Percentiles rank a stretch among this genome's conserved stretches.
These are phyloP conservation scores for Sporisorium iseilematis-ciliati DNA, from an alignment of 1,284 basidiomycete species.

Conservation along the genomic window DNA sequence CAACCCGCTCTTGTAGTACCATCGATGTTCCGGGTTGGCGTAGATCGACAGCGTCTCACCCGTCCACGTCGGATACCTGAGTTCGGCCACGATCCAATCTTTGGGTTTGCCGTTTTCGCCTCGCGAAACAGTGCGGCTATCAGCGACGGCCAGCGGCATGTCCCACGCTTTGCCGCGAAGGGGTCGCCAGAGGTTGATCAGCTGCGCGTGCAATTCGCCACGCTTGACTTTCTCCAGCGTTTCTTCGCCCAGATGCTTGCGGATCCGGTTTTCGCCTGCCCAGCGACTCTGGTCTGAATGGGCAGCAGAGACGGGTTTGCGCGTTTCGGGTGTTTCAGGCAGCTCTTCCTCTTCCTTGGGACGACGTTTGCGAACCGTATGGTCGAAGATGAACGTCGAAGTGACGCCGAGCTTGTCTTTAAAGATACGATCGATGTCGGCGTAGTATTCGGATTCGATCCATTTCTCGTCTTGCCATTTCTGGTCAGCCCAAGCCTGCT, in stretches of 20 bases:
- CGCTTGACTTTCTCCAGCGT: conserved; percentile 46
- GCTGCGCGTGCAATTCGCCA: conserved; percentile 74
- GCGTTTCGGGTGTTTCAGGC: conserved; percentile 49
- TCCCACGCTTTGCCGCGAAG: conserved; percentile 75
- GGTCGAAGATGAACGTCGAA: conserved; percentile 59
- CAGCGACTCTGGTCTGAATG: conserved; percentile 58
- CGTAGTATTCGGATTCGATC: conserved; percentile 53
- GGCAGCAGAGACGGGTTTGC: conserved; percentile 50
- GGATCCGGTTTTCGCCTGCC: conserved; percentile 57
- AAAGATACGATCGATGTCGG: conserved; percentile 52
- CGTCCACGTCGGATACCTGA: conserved; percentile 54
- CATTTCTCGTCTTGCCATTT: conserved; percentile 54
- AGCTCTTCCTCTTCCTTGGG: conserved; percentile 35
- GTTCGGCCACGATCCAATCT: conserved; percentile 51
- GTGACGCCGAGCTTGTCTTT: conserved; percentile 55
- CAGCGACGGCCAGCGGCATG: conserved; percentile 77
- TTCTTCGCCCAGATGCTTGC: conserved; percentile 57
- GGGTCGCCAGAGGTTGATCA: conserved; percentile 81
- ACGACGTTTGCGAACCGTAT: conserved; percentile 57
- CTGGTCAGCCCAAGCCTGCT: conserved; percentile 37
- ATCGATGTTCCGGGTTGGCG: conserved; percentile 75
- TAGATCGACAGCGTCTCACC: conserved; percentile 71
- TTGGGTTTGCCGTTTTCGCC: conserved; percentile 45
- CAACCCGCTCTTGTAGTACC: conserved; percentile 78
- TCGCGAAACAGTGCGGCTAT: conserved; percentile 74